Conservation (phyloP, 352 stramenopile genomes). For the Paralagenidium karlingii region DNA sequence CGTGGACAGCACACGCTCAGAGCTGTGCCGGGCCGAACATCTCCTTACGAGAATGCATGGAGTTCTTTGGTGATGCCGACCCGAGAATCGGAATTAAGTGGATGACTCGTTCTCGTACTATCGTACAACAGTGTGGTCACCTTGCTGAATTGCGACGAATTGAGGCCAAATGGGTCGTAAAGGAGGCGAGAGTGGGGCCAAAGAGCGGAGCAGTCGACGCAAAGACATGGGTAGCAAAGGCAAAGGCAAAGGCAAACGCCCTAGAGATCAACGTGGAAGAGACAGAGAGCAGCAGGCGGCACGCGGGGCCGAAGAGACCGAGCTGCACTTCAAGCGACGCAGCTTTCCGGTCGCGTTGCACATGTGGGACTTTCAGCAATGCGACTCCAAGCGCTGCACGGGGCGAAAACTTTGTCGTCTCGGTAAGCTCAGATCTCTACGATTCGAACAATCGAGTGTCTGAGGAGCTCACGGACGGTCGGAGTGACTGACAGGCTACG, state of each 20-base stretch:
- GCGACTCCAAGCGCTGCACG: slow-evolving; percentile 91
- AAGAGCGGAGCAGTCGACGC: no score
- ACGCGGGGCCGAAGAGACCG: slow-evolving; percentile 44
- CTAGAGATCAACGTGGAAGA: not conserved
- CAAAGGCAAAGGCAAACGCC: slow-evolving; percentile 2
- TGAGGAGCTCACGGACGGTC: not conserved
- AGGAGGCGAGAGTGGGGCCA: no score
- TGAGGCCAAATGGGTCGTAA: no score
- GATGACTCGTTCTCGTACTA: no score
- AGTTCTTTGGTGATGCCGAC: no score
- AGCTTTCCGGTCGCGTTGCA: slow-evolving; percentile 73
- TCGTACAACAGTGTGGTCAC: no score
- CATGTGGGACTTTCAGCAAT: slow-evolving; percentile 96
- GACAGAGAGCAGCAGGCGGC: no score
- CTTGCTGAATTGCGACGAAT: no score
- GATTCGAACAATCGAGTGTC: slow-evolving; percentile 1
- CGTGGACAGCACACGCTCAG: no score
- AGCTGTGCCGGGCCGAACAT: no score
- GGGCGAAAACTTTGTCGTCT: slow-evolving; percentile 88
- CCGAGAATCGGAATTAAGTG: no score
- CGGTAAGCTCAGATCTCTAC: slow-evolving; percentile 16
- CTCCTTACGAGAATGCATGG: no score
- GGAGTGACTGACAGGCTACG: slow-evolving; percentile 52
- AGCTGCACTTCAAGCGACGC: slow-evolving; percentile 46
- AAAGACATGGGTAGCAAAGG: slow-evolving; percentile 3